Base-by-base conservation (phyloP, 2,329 filamentous ascomycete species). In the Tricladium varicosporioides region DNA sequence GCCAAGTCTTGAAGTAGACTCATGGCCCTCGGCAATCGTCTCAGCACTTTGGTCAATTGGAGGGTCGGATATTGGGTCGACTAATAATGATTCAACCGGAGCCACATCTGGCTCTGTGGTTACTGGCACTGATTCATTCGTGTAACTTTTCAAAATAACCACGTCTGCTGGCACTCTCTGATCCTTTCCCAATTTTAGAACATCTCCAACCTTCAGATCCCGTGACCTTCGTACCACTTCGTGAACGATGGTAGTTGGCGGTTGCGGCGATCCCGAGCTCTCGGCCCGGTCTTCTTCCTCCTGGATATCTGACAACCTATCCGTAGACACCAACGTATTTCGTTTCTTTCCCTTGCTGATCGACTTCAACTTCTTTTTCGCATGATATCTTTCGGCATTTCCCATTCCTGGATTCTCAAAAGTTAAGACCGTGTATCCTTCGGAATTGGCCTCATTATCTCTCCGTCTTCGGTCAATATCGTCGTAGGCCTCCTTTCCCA, bases 401-500 rank as follows among this genome's bases (percentile, higher is more conserved):
- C 67, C 67, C 5, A 67, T 65, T 3, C 72, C 74, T 2, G 81
- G 78, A 47, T 87, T 82, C 47, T 84, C 82, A 67, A 97, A 92
- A 15, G 80, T 79, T 51, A 97, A 70, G 1, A 95, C 85, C 0
- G 83, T 88, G 68, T 96, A 97, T 55, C 85, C 84, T 71, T 99
- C 94, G 2, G 93, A 88, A 71, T 99, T 99, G 2, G 94, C 93
- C 72, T 99, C 94, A 14, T 88, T 89, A 72, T 99, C 94, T 69
- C 95, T 84, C 63, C 89, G 82, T 59, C 95, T 82, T 63, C 94
- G 80, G 53, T 86, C 88, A 66, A 99, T 90, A 72, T 99, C 95
- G 71, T 99, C 94, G 67, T 89, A 86, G 0, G 94, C 95, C 74
- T 99, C 95, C 72, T 99, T 99, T 15, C 92, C 92, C 68, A 99